These are phyloP conservation scores for Vishniacozyma victoriae DNA, from an alignment of 768 basidiomycete species.

Conservation along the genomic window DNA sequence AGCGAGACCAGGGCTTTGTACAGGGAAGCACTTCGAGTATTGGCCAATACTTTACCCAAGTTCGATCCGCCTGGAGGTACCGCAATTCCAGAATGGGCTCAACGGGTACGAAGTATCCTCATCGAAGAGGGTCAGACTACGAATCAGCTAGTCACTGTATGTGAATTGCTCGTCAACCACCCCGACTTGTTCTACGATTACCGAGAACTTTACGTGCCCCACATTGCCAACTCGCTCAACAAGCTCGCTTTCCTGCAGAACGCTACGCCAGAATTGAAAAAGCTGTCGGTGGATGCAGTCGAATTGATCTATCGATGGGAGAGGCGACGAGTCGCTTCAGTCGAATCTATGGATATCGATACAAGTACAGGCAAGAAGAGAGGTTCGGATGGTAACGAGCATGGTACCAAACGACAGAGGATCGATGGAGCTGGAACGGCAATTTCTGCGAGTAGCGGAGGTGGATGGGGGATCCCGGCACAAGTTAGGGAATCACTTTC, in stretches of 20 bases:
- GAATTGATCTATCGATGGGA: slow-evolving; percentile 95
- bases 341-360: slow-evolving; percentile 54
- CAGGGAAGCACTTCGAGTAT: slow-evolving; percentile 76
- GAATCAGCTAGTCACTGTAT: slow-evolving; percentile 68
- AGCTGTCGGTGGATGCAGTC: slow-evolving; percentile 79
- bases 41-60: slow-evolving; percentile 72
- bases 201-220: slow-evolving; percentile 83
- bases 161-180: slow-evolving; percentile 86
- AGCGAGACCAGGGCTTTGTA: slow-evolving; percentile 71
- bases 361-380: slow-evolving; percentile 9
- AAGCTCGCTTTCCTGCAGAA: slow-evolving; percentile 73
- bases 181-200: slow-evolving; percentile 87
- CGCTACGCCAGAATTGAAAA: slow-evolving; percentile 71
- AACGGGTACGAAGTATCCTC: slow-evolving; percentile 72
- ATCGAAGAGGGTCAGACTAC: slow-evolving; percentile 73
- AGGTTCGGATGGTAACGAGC: slow-evolving; percentile 5
- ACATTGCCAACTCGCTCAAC: slow-evolving; percentile 81
- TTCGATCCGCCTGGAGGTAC: slow-evolving; percentile 49
- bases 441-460: slow-evolving; percentile 37
- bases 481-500: slow-evolving; percentile 83
- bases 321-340: slow-evolving; percentile 45
- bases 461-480: slow-evolving; percentile 68
- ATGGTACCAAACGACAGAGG: slow-evolving; percentile 39
- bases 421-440: slow-evolving; percentile 47
- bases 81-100: slow-evolving; percentile 69